Conservation (phyloP, 371 early-diverging fungal genomes). For the Syncephalastrum monosporum region DNA sequence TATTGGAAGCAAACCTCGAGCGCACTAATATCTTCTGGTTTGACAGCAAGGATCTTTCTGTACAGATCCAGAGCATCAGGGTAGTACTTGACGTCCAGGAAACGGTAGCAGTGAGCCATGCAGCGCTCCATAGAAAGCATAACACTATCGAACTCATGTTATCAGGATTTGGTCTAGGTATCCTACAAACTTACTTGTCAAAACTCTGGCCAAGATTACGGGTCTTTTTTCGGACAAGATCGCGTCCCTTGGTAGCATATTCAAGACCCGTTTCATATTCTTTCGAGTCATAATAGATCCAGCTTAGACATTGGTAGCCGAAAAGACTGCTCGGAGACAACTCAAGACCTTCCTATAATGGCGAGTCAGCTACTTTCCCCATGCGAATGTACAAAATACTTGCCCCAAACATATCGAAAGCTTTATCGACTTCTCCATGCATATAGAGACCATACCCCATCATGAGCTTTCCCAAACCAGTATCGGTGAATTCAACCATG, state of each 20-base stretch:
- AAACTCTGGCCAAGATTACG: slow-evolving; percentile 34
- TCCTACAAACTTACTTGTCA: slow-evolving; percentile 29
- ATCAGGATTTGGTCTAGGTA: not conserved
- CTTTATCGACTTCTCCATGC: slow-evolving; percentile 40
- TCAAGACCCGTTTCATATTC: slow-evolving; percentile 64
- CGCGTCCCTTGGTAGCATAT: slow-evolving; percentile 55
- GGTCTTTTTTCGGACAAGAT: slow-evolving; percentile 32
- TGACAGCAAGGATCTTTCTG: slow-evolving; percentile 46
- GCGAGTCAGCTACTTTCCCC: not conserved
- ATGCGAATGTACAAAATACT: not conserved
- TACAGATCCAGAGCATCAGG: slow-evolving; percentile 54
- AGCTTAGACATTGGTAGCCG: slow-evolving; percentile 53
- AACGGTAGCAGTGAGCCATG: slow-evolving; percentile 65
- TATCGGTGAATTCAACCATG: slow-evolving; percentile 47
- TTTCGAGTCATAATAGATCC: slow-evolving; percentile 53
- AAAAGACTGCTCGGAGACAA: slow-evolving; percentile 41
- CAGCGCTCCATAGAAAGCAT: slow-evolving; percentile 57
- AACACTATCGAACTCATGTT: slow-evolving; percentile 27
- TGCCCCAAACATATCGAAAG: slow-evolving; percentile 46
- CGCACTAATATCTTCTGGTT: slow-evolving; percentile 50
- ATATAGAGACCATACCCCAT: slow-evolving; percentile 45
- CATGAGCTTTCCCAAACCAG: slow-evolving; percentile 51
- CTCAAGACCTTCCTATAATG: slow-evolving; percentile 49
- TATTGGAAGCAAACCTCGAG: slow-evolving; percentile 30
- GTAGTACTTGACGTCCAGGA: slow-evolving; percentile 51